Evolutionary conservation across 139 green algal species (phyloP).

Genomic region (Dunaliella sp.): DNA sequence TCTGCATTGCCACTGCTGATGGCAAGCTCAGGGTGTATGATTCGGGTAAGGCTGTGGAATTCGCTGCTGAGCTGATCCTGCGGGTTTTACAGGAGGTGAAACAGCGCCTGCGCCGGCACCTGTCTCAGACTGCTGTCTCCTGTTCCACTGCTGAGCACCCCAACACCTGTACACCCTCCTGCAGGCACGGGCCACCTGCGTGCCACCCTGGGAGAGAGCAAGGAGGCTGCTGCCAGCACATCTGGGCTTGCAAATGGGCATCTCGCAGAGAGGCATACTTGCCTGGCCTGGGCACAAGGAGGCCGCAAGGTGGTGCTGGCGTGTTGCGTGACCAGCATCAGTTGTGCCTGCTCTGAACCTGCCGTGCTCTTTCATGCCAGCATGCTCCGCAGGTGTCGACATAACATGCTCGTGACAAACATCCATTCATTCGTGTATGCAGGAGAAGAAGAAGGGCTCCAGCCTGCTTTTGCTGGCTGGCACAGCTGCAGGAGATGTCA

Average conservation of each 20-base stretch:
- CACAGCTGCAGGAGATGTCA: conserved; percentile 53
- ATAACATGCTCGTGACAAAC: too few relatives aligned
- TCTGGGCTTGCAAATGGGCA: conserved; percentile 20
- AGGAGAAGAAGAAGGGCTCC: conserved; percentile 12
- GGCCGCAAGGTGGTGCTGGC: background rate
- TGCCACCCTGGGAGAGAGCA: conserved; percentile 8
- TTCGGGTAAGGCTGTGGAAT: background rate
- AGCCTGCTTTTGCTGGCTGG: conserved; percentile 41
- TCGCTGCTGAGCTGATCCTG: background rate
- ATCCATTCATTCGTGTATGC: background rate
- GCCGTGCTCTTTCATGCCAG: too few relatives aligned
- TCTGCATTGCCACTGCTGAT: background rate
- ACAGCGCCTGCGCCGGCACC: too few relatives aligned
- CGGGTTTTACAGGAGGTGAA: background rate
- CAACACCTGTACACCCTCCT: too few relatives aligned
- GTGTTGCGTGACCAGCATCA: too few relatives aligned
- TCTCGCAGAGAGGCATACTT: conserved; percentile 34
- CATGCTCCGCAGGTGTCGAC: too few relatives aligned
- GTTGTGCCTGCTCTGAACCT: too few relatives aligned
- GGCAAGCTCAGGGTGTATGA: background rate
- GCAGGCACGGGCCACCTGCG: conserved; percentile 28
- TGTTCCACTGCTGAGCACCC: too few relatives aligned
- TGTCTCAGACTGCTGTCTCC: background rate
- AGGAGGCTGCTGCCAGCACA: conserved; percentile 2
- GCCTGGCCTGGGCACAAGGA: conserved; percentile 28